Evolutionary conservation across 2,329 filamentous ascomycete genomes (phyloP).

Genomic region (Botrytis paeoniae): DNA sequence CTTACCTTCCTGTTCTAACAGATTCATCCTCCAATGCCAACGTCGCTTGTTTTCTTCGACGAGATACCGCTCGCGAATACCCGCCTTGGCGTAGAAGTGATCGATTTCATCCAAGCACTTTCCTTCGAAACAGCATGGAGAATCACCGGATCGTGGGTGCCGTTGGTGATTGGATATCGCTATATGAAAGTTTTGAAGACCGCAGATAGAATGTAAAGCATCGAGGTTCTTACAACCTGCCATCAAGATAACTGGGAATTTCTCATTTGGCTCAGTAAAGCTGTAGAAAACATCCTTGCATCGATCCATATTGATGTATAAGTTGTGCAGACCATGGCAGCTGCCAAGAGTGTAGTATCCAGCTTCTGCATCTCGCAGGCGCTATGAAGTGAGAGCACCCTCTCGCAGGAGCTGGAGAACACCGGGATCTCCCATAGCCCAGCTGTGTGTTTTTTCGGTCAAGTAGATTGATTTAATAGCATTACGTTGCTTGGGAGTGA

Average conservation of each 20-base stretch:
- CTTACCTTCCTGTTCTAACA: background rate
- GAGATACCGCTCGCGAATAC: fast-evolving
- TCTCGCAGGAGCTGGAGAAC: too few relatives aligned
- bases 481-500: background rate
- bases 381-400: too few relatives aligned
- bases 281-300: background rate
- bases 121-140: background rate
- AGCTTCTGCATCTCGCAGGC: background rate
- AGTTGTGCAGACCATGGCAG: background rate
- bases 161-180: background rate
- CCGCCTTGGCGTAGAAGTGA: background rate
- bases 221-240: background rate
- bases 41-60: background rate
- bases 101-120: background rate
- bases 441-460: background rate
- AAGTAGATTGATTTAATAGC: background rate
- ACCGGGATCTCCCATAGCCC: too few relatives aligned
- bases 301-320: background rate
- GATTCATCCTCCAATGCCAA: background rate
- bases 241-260: too few relatives aligned
- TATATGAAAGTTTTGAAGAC: background rate
- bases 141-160: background rate
- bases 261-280: too few relatives aligned
- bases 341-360: background rate
- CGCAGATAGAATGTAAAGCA: background rate